Base-by-base conservation (phyloP, 2,329 filamentous ascomycete species). In the Microsporum canis region DNA sequence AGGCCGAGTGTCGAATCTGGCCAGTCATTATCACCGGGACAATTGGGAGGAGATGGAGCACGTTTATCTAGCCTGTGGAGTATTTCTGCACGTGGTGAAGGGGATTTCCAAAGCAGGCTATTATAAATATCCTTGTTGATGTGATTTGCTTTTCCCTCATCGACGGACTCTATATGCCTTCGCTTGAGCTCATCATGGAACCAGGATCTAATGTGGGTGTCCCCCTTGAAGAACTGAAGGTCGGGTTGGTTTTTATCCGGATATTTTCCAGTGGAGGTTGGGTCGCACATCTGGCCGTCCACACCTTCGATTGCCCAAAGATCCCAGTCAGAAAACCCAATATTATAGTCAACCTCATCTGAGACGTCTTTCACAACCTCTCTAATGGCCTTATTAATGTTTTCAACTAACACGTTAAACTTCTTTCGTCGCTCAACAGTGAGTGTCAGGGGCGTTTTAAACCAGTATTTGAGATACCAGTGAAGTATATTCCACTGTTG, bases 151-250 rank as follows among this genome's bases (percentile, higher is more conserved):
- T 23, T 23, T 23, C 17, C 17, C 17, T 23, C 17, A 23, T 23
- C 17, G 1, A 23, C 17, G 1, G 17, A 23, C 17, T 23, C 17
- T 23, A 23, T 23, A 23, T 23, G 17, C 17, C 17, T 23, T 23
- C 17, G 17, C 17, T 23, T 23, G 17, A 23, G 17, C 17, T 23
- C 17, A 23, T 23, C 17, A 23, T 23, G 17, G 69, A 58, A 51
- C 51, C 53, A 47, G 51, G 43, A 60, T 64, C 60, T 59, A 41
- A 6, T 57, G 3, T 62, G 14, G 17, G 64, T 70, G 62, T 68
- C 63, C 27, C 60, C 64, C 63, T 74, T 73, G 67, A 75, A 66
- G 62, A 75, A 75, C 12, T 69, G 68, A 62, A 73, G 58, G 23
- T 73, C 65, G 0, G 65, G 65, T 60, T 72, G 69, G 1, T 66